phyloP scores from a whole-genome alignment of 305 asterid species.

The Solanum aculeatissimum region DNA sequence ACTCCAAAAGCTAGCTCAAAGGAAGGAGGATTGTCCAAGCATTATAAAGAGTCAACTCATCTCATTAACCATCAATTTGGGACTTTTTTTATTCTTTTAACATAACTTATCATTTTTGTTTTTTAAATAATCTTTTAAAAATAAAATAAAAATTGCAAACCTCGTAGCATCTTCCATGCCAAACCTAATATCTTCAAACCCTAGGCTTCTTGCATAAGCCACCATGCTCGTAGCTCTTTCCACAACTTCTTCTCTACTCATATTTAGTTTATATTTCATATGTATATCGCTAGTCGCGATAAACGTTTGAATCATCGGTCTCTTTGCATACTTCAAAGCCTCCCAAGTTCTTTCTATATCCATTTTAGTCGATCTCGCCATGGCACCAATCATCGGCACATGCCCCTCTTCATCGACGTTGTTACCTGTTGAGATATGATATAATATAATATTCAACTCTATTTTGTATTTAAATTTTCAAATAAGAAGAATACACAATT shows the following conservation, averaged over 20 bases:
- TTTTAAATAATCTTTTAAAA: no score
- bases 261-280: constrained; percentile 70
- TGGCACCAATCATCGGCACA: constrained; percentile 71
- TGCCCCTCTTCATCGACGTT: constrained; percentile 17
- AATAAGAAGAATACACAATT: not conserved
- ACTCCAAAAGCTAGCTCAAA: no score
- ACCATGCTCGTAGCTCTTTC: constrained; percentile 84
- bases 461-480: no score
- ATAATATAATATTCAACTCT: not conserved
- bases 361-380: constrained; percentile 67
- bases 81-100: no score
- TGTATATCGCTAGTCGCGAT: constrained; percentile 94
- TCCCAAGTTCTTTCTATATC: constrained; percentile 87
- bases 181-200: constrained; percentile 59
- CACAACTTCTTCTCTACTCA: constrained; percentile 52
- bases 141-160: constrained; percentile 7
- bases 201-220: constrained; percentile 53
- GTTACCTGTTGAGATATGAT: not conserved
- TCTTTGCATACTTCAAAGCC: constrained; percentile 66
- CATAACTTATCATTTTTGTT: no score
- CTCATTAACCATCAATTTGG: no score
- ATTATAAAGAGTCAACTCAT: no score
- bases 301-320: constrained; percentile 69
- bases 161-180: constrained; percentile 94
- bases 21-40: no score